These are phyloP conservation scores for Chlorencoelia australis DNA, from an alignment of 2,329 filamentous ascomycete species.

Conservation along the genomic window DNA sequence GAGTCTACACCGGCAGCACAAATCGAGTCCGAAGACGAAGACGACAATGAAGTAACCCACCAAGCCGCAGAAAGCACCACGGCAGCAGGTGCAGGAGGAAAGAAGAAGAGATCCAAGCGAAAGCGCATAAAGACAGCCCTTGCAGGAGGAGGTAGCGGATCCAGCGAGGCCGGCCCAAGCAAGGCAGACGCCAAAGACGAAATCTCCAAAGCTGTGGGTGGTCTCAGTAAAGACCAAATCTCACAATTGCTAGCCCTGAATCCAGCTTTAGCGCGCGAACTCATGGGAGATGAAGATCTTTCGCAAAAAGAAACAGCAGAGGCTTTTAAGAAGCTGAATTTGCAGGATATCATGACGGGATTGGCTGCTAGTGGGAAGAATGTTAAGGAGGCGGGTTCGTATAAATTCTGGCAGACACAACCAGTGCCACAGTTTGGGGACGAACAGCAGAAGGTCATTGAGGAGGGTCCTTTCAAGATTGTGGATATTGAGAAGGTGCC, in stretches of 20 bases:
- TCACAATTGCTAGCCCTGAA: constrained; percentile 62
- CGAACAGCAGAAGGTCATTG: constrained; percentile 43
- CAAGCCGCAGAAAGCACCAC: constrained; percentile 18
- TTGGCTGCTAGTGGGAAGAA: constrained; percentile 75
- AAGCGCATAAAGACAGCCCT: constrained; percentile 43
- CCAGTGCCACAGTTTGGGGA: constrained; percentile 81
- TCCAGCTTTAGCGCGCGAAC: constrained; percentile 58
- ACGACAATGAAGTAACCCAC: constrained; percentile 27
- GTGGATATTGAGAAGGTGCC: constrained; percentile 71
- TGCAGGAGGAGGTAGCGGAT: constrained; percentile 17
- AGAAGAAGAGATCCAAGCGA: constrained; percentile 57
- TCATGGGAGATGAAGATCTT: constrained; percentile 29
- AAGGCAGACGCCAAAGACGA: constrained; percentile 36
- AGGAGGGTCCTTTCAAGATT: constrained; percentile 76
- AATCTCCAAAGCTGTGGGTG: constrained; percentile 31
- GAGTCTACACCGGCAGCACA: constrained; percentile 25
- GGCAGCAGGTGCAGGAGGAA: constrained; percentile 26
- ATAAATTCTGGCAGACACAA: constrained; percentile 99
- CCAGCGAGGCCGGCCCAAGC: constrained; percentile 16
- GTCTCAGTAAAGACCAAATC: constrained; percentile 46
- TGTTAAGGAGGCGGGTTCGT: constrained; percentile 89
- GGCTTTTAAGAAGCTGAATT: constrained; percentile 50
- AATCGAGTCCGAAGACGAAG: constrained; percentile 39
- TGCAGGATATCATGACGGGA: constrained; percentile 65
- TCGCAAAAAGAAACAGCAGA: constrained; percentile 35